Evolutionary conservation across 495 filamentous ascomycete genomes (phyloP).

Genomic region (Penicillium goetzii): DNA sequence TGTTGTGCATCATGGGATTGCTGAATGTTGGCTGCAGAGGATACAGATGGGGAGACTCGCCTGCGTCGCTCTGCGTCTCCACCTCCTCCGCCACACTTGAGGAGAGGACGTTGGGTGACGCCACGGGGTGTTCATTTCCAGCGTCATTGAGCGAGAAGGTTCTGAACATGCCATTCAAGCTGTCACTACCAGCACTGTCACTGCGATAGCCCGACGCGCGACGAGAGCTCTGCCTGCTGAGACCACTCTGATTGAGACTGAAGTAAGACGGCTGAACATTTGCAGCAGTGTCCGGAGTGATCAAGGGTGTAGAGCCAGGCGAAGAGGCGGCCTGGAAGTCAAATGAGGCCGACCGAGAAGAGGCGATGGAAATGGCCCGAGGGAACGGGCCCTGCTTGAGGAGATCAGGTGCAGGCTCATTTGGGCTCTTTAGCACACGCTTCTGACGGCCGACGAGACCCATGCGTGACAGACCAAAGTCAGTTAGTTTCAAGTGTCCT

Average conservation of each 20-base stretch:
- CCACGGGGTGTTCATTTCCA: conserved; percentile 32
- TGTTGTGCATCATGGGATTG: conserved; percentile 53
- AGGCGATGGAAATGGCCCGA: conserved; percentile 80
- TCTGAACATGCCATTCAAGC: conserved; percentile 79
- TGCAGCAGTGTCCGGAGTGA: conserved; percentile 74
- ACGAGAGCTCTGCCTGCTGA: conserved; percentile 72
- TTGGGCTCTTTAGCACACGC: conserved; percentile 78
- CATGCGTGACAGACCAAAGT: conserved; percentile 98
- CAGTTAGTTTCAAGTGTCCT: conserved; percentile 94
- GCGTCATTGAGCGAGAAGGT: conserved; percentile 78
- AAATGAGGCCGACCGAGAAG: conserved; percentile 94
- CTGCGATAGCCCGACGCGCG: conserved; percentile 86
- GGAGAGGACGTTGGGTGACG: conserved; percentile 44
- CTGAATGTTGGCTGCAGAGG: conserved; percentile 64
- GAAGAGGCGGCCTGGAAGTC: conserved; percentile 82
- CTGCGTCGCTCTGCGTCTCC: conserved; percentile 61
- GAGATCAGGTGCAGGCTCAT: conserved; percentile 84
- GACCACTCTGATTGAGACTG: conserved; percentile 69
- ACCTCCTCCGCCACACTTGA: conserved; percentile 69
- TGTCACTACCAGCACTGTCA: conserved; percentile 88
- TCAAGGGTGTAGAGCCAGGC: conserved; percentile 80
- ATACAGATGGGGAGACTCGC: conserved; percentile 71
- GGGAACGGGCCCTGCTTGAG: conserved; percentile 91
- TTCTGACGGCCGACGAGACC: conserved; percentile 95
- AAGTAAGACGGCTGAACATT: conserved; percentile 91